Conservation (phyloP, 192 early-diverging fungal species). For the Entomortierella beljakovae region DNA sequence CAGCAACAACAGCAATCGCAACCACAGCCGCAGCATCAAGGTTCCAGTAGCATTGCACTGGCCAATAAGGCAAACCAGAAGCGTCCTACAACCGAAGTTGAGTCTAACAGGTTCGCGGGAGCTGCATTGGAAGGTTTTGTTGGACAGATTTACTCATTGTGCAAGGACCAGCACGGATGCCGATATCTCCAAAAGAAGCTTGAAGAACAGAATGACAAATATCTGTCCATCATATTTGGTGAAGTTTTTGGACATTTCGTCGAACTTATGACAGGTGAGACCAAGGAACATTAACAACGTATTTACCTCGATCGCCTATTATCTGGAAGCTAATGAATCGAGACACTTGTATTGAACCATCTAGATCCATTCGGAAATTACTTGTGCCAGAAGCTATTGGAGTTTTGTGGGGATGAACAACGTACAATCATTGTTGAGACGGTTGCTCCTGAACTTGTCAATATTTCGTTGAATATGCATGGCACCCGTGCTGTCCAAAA, state of each 20-base stretch:
- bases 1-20: conserved; percentile 29
- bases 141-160: conserved; percentile 80
- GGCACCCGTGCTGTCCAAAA: conserved; percentile 94
- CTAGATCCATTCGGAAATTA: conserved; percentile 94
- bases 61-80: conserved; percentile 50
- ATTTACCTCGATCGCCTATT: background rate
- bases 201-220: conserved; percentile 76
- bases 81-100: conserved; percentile 43
- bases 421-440: conserved; percentile 77
- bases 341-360: background rate
- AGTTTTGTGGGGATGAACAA: conserved; percentile 82
- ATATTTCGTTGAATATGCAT: conserved; percentile 91
- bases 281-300: background rate
- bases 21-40: conserved; percentile 30
- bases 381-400: conserved; percentile 90
- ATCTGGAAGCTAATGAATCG: background rate
- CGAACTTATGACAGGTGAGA: conserved; percentile 83
- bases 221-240: conserved; percentile 77
- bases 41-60: conserved; percentile 33
- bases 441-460: conserved; percentile 80
- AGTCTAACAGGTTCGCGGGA: conserved; percentile 76
- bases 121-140: conserved; percentile 74
- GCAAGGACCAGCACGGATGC: conserved; percentile 93
- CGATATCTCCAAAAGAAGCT: conserved; percentile 89
- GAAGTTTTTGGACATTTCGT: conserved; percentile 82